phyloP scores from a whole-genome alignment of 257 asterid species.

The Solanum corneliomulleri region DNA sequence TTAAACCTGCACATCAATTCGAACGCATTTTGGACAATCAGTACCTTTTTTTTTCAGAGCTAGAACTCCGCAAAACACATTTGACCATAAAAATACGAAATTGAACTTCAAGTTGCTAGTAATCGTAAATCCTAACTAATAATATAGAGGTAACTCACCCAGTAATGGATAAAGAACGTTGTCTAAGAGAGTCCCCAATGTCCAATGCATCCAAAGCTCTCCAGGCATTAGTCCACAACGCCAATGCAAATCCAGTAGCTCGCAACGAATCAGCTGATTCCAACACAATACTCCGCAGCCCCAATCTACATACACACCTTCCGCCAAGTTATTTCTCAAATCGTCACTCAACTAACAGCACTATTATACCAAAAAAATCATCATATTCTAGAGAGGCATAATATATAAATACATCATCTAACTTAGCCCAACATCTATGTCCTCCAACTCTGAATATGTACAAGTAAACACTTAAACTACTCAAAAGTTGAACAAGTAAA shows the following conservation, averaged over 20 bases:
- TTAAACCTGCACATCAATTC: conserved; percentile 10
- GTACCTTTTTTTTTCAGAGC: rapidly evolving
- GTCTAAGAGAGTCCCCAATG: conserved; percentile 45
- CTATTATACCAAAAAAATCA: not conserved
- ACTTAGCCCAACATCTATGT: too few relatives aligned
- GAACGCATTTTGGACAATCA: not conserved
- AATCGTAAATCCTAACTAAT: too few relatives aligned
- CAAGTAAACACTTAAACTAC: too few relatives aligned
- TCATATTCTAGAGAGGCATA: too few relatives aligned
- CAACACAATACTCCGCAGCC: conserved; percentile 53
- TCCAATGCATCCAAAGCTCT: conserved; percentile 71
- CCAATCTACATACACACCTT: conserved; percentile 24
- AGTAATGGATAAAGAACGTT: conserved; percentile 21
- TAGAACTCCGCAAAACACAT: too few relatives aligned
- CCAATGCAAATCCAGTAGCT: conserved; percentile 60
- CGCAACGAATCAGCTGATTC: conserved; percentile 67
- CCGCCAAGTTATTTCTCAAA: not conserved
- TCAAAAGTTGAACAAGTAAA: too few relatives aligned
- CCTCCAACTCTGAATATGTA: too few relatives aligned
- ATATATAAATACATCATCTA: too few relatives aligned
- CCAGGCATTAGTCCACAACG: conserved; percentile 68
- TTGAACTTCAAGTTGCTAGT: not conserved
- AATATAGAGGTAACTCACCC: conserved; percentile 17
- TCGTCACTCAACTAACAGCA: not conserved
- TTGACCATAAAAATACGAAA: rapidly evolving